A percentile compares a stretch with the other conserved stretches of the same genome.
phyloP scores from a whole-genome alignment of 345 rosid genomes.

The Syzygium oleosum region DNA sequence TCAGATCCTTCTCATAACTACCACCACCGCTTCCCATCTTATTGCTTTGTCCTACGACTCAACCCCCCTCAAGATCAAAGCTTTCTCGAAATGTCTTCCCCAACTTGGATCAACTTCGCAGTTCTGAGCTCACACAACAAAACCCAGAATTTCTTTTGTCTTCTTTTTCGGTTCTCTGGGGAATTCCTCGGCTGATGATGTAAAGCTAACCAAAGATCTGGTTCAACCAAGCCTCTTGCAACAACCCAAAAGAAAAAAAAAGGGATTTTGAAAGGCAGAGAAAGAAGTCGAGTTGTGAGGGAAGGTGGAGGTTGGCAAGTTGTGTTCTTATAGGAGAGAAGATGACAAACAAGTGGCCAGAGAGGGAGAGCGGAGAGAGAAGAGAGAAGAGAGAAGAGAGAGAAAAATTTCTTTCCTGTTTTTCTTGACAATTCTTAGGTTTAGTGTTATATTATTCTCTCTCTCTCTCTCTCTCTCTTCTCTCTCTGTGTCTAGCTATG shows the following conservation, averaged over 20 bases:
- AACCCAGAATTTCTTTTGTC: background rate
- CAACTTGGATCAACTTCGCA: background rate
- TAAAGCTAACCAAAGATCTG: background rate
- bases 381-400: background rate
- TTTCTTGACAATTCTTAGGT: background rate
- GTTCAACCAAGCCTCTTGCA: background rate
- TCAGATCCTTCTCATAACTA: conserved; percentile 41
- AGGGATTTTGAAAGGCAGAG: background rate
- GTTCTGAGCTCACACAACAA: background rate
- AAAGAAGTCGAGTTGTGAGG: background rate
- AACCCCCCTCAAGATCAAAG: background rate
- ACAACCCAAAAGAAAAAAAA: background rate
- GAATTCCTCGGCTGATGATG: background rate
- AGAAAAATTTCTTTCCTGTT: background rate
- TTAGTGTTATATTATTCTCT: background rate
- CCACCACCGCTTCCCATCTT: conserved; percentile 21
- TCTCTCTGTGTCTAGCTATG: conserved; percentile 25
- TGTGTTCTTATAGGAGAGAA: background rate
- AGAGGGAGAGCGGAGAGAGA: background rate
- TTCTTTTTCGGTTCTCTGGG: background rate
- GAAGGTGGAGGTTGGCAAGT: background rate
- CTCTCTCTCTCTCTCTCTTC: conserved; percentile 17
- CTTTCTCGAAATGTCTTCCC: background rate
- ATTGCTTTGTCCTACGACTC: background rate
- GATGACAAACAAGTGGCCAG: background rate